Percentiles rank a stretch among this genome's conserved stretches.
Conservation (phyloP, 169 alveolate species). For the Eimeria falciformis region DNA sequence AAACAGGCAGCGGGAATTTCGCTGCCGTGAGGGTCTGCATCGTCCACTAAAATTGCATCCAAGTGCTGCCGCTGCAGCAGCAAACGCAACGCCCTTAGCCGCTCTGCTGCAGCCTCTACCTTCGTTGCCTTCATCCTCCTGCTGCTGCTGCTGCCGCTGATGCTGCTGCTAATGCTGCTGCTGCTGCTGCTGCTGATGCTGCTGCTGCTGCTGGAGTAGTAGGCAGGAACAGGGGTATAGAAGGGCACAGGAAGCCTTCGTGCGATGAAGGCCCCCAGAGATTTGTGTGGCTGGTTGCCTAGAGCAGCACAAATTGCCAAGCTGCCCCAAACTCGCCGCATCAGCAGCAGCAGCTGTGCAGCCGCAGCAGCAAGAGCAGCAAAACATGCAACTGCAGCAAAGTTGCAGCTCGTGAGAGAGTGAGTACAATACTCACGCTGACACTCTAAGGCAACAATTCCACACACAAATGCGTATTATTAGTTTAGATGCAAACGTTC, state of each 20-base stretch:
- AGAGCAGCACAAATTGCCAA: slow-evolving; percentile 14
- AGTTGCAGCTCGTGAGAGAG: too few species aligned
- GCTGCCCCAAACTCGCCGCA: slow-evolving; percentile 59
- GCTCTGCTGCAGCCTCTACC: slow-evolving; percentile 20
- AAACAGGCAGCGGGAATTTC: slow-evolving; percentile 81
- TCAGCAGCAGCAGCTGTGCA: not conserved
- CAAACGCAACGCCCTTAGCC: slow-evolving; percentile 71
- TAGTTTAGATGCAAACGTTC: not conserved
- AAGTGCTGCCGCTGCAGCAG: slow-evolving; percentile 76
- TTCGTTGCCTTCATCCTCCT: not conserved
- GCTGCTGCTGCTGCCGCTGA: slow-evolving; percentile 5
- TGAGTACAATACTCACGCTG: too few species aligned
- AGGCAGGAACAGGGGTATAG: slow-evolving; percentile 43
- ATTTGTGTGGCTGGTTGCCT: not conserved
- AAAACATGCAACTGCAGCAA: not conserved
- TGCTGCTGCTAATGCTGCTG: not conserved
- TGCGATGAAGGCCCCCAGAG: slow-evolving; percentile 3
- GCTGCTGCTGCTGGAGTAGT: not conserved
- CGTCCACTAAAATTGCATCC: slow-evolving; percentile 81
- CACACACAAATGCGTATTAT: too few species aligned
- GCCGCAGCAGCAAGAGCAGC: not conserved
- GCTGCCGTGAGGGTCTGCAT: slow-evolving; percentile 83
- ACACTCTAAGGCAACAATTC: too few species aligned
- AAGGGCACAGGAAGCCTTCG: slow-evolving; percentile 48
- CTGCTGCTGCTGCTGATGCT: not conserved